phyloP scores from a whole-genome alignment of 306 rosid species.

The Lotus japonicus region DNA sequence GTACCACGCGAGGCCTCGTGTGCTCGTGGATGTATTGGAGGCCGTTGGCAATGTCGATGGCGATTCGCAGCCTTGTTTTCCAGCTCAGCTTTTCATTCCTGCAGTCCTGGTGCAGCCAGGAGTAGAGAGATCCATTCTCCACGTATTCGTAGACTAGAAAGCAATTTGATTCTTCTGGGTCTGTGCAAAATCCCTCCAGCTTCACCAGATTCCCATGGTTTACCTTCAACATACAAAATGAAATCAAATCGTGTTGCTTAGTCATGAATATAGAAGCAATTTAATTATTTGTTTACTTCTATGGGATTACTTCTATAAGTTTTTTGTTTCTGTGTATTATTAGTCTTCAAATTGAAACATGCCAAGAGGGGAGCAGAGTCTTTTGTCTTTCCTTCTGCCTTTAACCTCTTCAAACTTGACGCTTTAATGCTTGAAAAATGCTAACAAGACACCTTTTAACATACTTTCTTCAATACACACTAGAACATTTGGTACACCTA shows the following conservation, averaged over 20 bases:
- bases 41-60: constrained; percentile 83
- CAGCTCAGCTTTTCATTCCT: constrained; percentile 40
- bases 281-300: background rate
- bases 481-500: too few species aligned
- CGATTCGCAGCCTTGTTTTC: constrained; percentile 65
- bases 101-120: constrained; percentile 57
- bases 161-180: constrained; percentile 60
- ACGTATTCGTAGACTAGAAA: constrained; percentile 78
- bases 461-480: too few species aligned
- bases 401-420: background rate
- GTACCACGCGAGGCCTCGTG: constrained; percentile 89
- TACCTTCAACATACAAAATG: constrained; percentile 56
- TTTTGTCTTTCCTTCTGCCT: constrained; percentile 14
- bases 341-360: background rate
- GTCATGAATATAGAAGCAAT: too few species aligned
- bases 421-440: background rate
- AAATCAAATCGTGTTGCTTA: too few species aligned
- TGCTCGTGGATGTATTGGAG: constrained; percentile 92
- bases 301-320: too few species aligned
- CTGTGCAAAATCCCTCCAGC: constrained; percentile 90
- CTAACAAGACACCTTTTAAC: too few species aligned
- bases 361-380: background rate
- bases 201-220: constrained; percentile 96
- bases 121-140: constrained; percentile 71
- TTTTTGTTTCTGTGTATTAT: background rate